These are phyloP conservation scores for Tetrapyrgos nigripes DNA, from an alignment of 1,284 basidiomycete genomes.

Conservation along the genomic window DNA sequence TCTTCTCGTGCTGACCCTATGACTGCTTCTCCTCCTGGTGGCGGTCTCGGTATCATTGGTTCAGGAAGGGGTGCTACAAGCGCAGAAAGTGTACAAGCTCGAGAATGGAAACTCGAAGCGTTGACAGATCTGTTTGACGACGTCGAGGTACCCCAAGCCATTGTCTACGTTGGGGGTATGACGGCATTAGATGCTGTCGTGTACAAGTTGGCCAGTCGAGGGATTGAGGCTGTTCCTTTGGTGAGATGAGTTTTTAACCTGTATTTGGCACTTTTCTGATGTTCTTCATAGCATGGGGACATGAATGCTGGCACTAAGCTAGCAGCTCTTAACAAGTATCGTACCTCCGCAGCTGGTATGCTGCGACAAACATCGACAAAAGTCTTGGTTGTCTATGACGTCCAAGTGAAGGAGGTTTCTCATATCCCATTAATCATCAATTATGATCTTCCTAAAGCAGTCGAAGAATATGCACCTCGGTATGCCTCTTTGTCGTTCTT, in stretches of 20 bases:
- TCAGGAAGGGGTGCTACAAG: constrained; percentile 81
- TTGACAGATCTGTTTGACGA: constrained; percentile 94
- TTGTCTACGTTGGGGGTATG: constrained; percentile 91
- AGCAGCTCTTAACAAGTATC: constrained; percentile 83
- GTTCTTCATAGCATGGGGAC: constrained; percentile 71
- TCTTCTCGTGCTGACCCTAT: constrained; percentile 73
- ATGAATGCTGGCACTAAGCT: constrained; percentile 85
- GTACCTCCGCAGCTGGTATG: constrained; percentile 59
- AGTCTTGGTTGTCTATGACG: constrained; percentile 90
- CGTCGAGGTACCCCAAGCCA: constrained; percentile 82
- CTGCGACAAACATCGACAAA: constrained; percentile 69
- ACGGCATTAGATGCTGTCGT: constrained; percentile 85
- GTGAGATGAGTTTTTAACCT: constrained; percentile 49
- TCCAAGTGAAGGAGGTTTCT: constrained; percentile 90
- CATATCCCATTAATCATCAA: constrained; percentile 93
- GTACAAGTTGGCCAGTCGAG: constrained; percentile 86
- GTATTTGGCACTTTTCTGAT: constrained; percentile 9
- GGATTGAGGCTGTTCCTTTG: constrained; percentile 85
- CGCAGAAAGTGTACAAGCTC: constrained; percentile 87
- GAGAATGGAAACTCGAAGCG: constrained; percentile 98
- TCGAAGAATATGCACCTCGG: constrained; percentile 96
- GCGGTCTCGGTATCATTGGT: constrained; percentile 89
- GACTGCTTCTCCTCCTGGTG: constrained; percentile 52
- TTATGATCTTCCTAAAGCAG: constrained; percentile 93
- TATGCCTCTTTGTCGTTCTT: constrained; percentile 42